Base-by-base conservation (phyloP, 495 filamentous ascomycete genomes). In the Lentithecium fluviatile region DNA sequence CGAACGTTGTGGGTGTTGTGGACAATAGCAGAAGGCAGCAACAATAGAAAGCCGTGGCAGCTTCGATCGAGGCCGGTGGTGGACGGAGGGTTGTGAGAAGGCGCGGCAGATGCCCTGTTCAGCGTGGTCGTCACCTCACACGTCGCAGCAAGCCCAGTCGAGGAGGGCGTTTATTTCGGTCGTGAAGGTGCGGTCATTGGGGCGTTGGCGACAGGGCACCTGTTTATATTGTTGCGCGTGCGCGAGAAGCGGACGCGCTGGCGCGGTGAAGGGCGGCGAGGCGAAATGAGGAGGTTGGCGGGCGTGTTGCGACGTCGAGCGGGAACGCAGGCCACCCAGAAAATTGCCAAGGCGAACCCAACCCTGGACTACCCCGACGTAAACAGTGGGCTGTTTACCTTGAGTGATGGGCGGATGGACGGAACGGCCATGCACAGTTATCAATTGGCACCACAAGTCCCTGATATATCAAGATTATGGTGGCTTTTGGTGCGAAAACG, bases 271-370 rank as follows among this genome's bases (percentile, higher is more conserved):
- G 45, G 29, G 38, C 11, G 40, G 40, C 19, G 57, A 49, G 23
- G 43, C 43, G 64, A 67, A 66, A 63, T 54, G 64, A 60, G 51
- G 64, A 67, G 64, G 64, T 56, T 67, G 64, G 64, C 7, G 23
- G 32, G 42, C 15, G 48, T 42, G 58, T 21, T 46, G 53, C 43
- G 24, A 47, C n/a, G 26, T 12, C 19, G 50, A 37, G 23, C 36
- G 40, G 32, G 40, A 43, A 20, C 40, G 40, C 15, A 15, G 13
- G 3, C 19, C 15, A 6, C 40, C 40, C 40, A 13, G 15, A 43
- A 43, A 43, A n/a, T 3, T 15, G 40, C 15, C 13, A 13, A 32
- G 3, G 29, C 29, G 4, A 32, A 32, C 10, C 40, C 40, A 43
- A 43, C 15, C 40, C 40, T 43, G 19, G 40, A 15, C 40, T 7